A percentile compares a stretch with the other conserved stretches of the same genome.
These are phyloP conservation scores for Citrus maxima DNA, from an alignment of 345 rosid species.

Conservation along the genomic window DNA sequence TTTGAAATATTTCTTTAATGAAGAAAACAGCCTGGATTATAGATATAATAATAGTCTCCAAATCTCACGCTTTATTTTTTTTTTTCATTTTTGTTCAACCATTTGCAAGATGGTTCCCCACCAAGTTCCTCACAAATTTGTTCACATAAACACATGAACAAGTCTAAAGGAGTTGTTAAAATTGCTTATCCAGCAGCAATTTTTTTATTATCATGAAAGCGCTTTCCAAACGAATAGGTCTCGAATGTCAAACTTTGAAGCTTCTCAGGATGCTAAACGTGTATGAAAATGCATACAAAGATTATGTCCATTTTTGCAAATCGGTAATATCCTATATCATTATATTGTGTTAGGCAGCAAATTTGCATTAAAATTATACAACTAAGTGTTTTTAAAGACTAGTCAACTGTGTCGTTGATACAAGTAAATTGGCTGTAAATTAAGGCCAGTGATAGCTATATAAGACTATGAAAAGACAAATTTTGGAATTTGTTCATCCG, in stretches of 20 bases:
- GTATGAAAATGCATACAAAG: not conserved
- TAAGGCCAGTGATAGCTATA: not conserved
- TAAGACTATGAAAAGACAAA: not conserved
- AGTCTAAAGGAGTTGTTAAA: conserved; percentile 14
- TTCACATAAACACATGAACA: not conserved
- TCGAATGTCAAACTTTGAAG: not conserved
- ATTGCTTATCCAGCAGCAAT: not conserved
- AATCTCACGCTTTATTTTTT: not conserved
- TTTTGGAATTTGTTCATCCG: not conserved
- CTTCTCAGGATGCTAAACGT: not conserved
- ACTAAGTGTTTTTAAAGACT: too few relatives aligned
- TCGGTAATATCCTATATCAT: not conserved
- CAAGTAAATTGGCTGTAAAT: not conserved
- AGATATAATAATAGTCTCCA: not conserved
- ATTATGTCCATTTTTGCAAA: not conserved
- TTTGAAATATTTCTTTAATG: not conserved
- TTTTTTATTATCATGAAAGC: conserved; percentile 6
- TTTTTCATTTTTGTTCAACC: not conserved
- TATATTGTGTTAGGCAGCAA: not conserved
- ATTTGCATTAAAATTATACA: not conserved
- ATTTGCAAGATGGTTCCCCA: conserved; percentile 9
- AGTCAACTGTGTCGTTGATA: not conserved
- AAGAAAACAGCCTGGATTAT: conserved; percentile 27
- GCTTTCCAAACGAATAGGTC: not conserved
- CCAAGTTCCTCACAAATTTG: not conserved